A percentile compares a stretch with the other conserved stretches of the same genome.
Conservation (phyloP, 768 basidiomycete species). For the Antrodiella citrinella region DNA sequence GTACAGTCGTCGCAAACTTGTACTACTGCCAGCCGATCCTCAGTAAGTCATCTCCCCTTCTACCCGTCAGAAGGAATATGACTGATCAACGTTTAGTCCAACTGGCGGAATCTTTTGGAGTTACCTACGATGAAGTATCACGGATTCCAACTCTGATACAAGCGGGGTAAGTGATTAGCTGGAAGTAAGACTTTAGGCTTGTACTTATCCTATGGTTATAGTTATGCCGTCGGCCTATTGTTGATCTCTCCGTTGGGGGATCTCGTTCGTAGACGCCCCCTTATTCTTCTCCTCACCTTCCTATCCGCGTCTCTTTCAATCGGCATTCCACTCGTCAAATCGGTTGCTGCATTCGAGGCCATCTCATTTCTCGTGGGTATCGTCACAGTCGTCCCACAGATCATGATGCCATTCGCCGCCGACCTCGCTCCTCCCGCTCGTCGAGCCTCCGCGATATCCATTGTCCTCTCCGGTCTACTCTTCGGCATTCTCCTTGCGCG, state of each 20-base stretch:
- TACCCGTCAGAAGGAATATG: conserved; percentile 8
- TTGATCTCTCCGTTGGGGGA: conserved; percentile 78
- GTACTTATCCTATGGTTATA: too few species aligned
- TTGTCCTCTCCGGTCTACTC: conserved; percentile 54
- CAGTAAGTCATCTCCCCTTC: conserved; percentile 27
- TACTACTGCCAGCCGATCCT: conserved; percentile 67
- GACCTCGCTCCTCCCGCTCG: conserved; percentile 69
- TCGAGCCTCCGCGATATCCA: conserved; percentile 64
- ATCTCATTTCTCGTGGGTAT: conserved; percentile 65
- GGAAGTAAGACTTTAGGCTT: conserved; percentile 5
- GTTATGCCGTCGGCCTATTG: conserved; percentile 25
- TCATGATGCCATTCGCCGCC: conserved; percentile 64
- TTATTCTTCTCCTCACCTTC: conserved; percentile 51
- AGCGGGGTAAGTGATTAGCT: conserved; percentile 51
- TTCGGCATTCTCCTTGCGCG: conserved; percentile 67
- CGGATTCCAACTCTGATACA: conserved; percentile 59
- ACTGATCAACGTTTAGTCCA: conserved; percentile 12
- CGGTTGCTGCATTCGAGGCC: conserved; percentile 49
- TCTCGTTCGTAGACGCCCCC: conserved; percentile 62
- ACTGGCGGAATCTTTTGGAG: conserved; percentile 24
- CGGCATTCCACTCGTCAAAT: conserved; percentile 54
- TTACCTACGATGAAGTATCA: conserved; percentile 25
- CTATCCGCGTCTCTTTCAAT: conserved; percentile 53
- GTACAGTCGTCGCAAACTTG: conserved; percentile 54
- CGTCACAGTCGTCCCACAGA: conserved; percentile 61